phyloP scores from a whole-genome alignment of 1,284 basidiomycete species.

The Puccinia triticina region DNA sequence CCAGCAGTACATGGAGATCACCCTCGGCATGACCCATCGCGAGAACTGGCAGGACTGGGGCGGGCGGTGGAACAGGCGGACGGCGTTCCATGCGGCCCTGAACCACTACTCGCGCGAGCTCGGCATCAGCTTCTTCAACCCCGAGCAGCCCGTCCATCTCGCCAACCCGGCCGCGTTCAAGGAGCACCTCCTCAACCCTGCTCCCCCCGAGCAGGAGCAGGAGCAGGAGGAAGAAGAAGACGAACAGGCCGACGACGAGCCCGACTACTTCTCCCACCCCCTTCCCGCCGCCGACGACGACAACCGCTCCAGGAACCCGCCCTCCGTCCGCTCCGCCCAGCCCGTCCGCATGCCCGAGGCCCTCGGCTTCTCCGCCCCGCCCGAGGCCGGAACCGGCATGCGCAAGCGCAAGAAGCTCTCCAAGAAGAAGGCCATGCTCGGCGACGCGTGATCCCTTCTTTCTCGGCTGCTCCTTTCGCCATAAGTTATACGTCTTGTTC shows the following conservation, averaged over 20 bases:
- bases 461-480: background rate
- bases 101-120: slow-evolving; percentile 72
- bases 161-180: background rate
- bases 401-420: slow-evolving; percentile 40
- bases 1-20: slow-evolving; percentile 53
- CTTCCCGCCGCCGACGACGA: too few species aligned
- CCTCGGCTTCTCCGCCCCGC: slow-evolving; percentile 41
- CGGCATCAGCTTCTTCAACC: slow-evolving; percentile 68
- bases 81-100: slow-evolving; percentile 74
- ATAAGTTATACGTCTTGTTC: background rate
- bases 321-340: slow-evolving; percentile 10
- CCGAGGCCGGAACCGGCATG: slow-evolving; percentile 43
- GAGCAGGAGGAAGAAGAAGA: slow-evolving; percentile 8
- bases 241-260: slow-evolving; percentile 10
- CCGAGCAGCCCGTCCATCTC: slow-evolving; percentile 66
- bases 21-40: slow-evolving; percentile 53
- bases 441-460: slow-evolving; percentile 25
- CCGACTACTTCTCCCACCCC: too few species aligned
- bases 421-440: slow-evolving; percentile 50
- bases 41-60: slow-evolving; percentile 54
- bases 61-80: slow-evolving; percentile 44
- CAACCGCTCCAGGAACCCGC: background rate
- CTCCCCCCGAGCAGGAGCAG: background rate
- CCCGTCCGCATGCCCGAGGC: slow-evolving; percentile 27
- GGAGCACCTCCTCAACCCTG: slow-evolving; percentile 6